Percentiles rank a stretch among this genome's conserved stretches.
phyloP scores from a whole-genome alignment of 345 rosid genomes.

The Brassica nigra region DNA sequence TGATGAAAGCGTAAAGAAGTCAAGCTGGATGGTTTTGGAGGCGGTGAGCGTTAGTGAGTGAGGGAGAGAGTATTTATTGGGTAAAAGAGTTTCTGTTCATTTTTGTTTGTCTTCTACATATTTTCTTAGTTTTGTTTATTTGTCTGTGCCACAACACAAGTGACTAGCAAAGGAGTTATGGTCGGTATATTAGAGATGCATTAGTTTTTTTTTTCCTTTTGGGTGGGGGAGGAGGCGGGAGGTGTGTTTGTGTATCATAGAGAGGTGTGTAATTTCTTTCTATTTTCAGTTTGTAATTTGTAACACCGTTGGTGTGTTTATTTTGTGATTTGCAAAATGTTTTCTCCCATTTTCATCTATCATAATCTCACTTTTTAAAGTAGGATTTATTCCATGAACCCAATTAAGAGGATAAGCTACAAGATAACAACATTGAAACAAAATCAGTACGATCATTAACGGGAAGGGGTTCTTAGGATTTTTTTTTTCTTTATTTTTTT shows the following conservation, averaged over 20 bases:
- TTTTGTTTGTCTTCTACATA: conserved; percentile 12
- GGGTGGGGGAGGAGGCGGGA: background rate
- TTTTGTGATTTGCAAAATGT: background rate
- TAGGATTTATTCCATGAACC: too few relatives aligned
- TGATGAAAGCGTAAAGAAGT: conserved; percentile 11
- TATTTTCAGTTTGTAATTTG: conserved; percentile 25
- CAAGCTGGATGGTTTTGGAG: conserved; percentile 26
- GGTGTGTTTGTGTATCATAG: conserved; percentile 18
- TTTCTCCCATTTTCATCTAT: background rate
- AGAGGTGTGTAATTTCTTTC: conserved; percentile 21
- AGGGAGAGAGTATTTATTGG: conserved; percentile 34
- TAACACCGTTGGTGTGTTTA: conserved; percentile 15
- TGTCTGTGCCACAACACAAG: conserved; percentile 19
- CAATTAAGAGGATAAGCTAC: too few relatives aligned
- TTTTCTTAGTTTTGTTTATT: conserved; percentile 14
- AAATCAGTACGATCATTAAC: too few relatives aligned
- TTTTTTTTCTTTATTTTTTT: too few relatives aligned
- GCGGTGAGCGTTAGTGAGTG: conserved; percentile 34
- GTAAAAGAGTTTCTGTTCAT: conserved; percentile 23
- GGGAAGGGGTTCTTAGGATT: too few relatives aligned
- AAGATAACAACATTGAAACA: too few relatives aligned
- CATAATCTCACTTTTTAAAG: too few relatives aligned
- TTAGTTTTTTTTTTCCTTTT: background rate
- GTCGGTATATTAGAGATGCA: conserved; percentile 3
- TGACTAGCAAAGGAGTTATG: background rate